These are phyloP conservation scores for Yamadazyma philogaea DNA, from an alignment of 805 yeast genomes.

Conservation along the genomic window DNA sequence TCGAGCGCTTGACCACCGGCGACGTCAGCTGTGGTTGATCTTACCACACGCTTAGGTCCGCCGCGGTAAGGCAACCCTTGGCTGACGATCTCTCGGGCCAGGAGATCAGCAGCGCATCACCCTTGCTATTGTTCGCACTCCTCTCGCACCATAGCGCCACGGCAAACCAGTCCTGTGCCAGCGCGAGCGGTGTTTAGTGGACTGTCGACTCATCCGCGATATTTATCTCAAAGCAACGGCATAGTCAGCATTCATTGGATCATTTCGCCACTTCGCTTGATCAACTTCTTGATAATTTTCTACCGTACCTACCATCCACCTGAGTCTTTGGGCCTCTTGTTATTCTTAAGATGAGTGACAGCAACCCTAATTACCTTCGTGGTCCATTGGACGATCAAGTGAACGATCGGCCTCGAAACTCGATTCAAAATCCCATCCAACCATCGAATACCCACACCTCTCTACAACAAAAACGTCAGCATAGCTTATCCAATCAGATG, in stretches of 20 bases:
- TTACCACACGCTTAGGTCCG: too few relatives aligned
- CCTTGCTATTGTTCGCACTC: too few relatives aligned
- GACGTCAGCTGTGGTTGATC: too few relatives aligned
- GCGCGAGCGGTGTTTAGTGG: too few relatives aligned
- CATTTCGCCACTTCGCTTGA: neutral
- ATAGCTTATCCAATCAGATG: constrained; percentile 34
- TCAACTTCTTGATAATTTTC: neutral
- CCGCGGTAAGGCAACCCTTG: too few relatives aligned
- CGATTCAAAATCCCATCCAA: constrained; percentile 1
- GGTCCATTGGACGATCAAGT: neutral
- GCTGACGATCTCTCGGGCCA: too few relatives aligned
- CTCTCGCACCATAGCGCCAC: too few relatives aligned
- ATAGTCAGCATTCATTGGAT: neutral
- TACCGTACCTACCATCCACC: neutral
- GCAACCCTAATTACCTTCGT: constrained; percentile 17
- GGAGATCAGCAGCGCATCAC: too few relatives aligned
- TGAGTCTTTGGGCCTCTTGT: constrained; percentile 5
- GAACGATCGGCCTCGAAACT: neutral
- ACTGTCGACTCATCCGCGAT: neutral
- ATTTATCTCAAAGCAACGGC: constrained; percentile 1
- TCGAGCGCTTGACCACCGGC: too few relatives aligned
- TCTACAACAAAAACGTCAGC: constrained; percentile 39
- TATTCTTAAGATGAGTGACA: constrained; percentile 13
- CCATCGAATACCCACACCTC: constrained; percentile 1
- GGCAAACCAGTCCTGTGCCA: too few relatives aligned